Conservation (phyloP, 495 filamentous ascomycete genomes). For the Penicillium ochrochloron region DNA sequence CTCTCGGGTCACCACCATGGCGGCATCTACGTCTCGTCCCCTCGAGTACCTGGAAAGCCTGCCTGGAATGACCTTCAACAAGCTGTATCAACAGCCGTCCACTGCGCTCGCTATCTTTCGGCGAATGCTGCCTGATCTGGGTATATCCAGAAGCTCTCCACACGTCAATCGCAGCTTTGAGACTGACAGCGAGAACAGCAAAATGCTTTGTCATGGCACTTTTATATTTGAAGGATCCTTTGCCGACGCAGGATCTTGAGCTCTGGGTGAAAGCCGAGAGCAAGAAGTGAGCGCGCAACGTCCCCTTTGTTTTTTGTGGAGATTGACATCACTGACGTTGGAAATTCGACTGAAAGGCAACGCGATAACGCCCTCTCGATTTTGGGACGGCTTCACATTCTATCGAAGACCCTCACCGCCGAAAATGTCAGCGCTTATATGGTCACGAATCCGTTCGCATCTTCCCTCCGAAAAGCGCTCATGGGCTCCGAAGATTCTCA, state of each 20-base stretch:
- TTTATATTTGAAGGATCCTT: conserved; percentile 79
- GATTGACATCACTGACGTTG: conserved; percentile 10
- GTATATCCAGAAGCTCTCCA: conserved; percentile 55
- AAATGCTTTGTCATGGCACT: conserved; percentile 95
- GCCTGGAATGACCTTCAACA: conserved; percentile 82
- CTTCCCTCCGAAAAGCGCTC: conserved; percentile 77
- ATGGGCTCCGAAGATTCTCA: conserved; percentile 83
- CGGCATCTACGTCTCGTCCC: conserved; percentile 65
- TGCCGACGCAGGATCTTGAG: conserved; percentile 77
- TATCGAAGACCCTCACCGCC: conserved; percentile 61
- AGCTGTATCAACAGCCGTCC: conserved; percentile 93
- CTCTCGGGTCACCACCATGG: conserved; percentile 57
- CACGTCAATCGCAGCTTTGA: conserved; percentile 7
- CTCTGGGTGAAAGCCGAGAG: conserved; percentile 78
- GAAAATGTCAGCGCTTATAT: conserved; percentile 67
- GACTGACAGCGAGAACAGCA: conserved; percentile 58
- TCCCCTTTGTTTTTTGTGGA: not conserved
- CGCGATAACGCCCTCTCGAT: conserved; percentile 81
- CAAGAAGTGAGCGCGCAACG: conserved; percentile 55
- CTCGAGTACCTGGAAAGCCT: conserved; percentile 91
- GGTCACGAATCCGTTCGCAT: conserved; percentile 75
- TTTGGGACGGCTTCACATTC: conserved; percentile 81
- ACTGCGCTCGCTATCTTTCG: conserved; percentile 95
- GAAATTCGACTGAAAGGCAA: conserved; percentile 51
- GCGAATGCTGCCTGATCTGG: conserved; percentile 91